phyloP scores from a whole-genome alignment of 1,284 basidiomycete species.

The Ceratobasidium sp. region DNA sequence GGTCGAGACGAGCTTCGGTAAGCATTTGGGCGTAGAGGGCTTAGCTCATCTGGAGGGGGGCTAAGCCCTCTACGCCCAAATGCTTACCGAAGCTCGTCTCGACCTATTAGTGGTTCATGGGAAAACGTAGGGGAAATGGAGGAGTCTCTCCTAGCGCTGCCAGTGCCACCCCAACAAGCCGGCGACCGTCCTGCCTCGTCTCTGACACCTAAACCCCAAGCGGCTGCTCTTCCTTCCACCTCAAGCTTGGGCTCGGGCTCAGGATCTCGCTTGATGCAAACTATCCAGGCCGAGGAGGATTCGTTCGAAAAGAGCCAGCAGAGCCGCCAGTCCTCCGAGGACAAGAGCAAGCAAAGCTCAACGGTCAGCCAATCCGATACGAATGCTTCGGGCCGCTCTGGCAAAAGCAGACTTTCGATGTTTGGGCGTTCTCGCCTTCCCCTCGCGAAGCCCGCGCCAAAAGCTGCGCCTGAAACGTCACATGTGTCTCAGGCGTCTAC shows the following conservation, averaged over 20 bases:
- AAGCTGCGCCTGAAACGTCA: slow-evolving; percentile 1
- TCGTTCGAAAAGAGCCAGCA: slow-evolving; percentile 23
- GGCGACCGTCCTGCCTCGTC: slow-evolving; percentile 8
- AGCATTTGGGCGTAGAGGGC: slow-evolving; percentile 5
- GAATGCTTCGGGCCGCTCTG: background rate
- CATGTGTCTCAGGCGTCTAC: background rate
- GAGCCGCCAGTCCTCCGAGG: background rate
- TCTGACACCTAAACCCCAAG: background rate
- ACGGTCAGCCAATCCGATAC: slow-evolving; percentile 10
- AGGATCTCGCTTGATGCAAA: slow-evolving; percentile 31
- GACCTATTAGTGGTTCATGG: slow-evolving; percentile 37
- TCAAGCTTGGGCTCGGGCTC: slow-evolving; percentile 13
- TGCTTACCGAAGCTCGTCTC: background rate
- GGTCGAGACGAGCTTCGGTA: slow-evolving; percentile 10
- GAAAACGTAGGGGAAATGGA: slow-evolving; percentile 34
- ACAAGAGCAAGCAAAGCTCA: background rate
- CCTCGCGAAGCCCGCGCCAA: slow-evolving; percentile 28
- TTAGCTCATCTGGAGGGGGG: no score
- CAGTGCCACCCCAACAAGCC: slow-evolving; percentile 5
- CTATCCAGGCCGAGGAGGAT: slow-evolving; percentile 33
- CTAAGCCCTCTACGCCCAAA: slow-evolving; percentile 7
- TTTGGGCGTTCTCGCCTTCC: slow-evolving; percentile 34
- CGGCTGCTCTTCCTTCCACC: background rate
- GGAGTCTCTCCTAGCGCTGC: slow-evolving; percentile 22
- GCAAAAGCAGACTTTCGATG: slow-evolving; percentile 24